Evolutionary conservation across 1,284 basidiomycete species (phyloP).

Genomic region (Boletellus deceptivus): DNA sequence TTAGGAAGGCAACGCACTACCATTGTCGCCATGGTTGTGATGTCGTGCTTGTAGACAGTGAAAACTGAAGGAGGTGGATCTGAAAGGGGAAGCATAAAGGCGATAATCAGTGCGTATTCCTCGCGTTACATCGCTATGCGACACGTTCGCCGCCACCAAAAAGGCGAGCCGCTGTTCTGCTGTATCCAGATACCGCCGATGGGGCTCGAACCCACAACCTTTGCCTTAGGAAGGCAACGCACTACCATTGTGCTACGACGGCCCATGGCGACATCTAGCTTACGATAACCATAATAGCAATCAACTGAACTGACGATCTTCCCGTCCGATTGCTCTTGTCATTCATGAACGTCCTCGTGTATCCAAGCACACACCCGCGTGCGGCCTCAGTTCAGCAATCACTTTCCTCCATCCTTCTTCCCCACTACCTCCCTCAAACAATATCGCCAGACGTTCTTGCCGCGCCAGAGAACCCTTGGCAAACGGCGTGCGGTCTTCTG

Average conservation of each 20-base stretch:
- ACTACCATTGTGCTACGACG: constrained; percentile 42
- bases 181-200: constrained; percentile 36
- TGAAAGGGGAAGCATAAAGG: too few species aligned
- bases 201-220: constrained; percentile 40
- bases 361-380: constrained; percentile 67
- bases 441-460: constrained; percentile 57
- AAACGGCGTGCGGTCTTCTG: constrained; percentile 69
- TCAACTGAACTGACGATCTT: neutral
- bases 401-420: constrained; percentile 60
- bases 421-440: constrained; percentile 77
- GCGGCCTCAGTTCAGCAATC: constrained; percentile 54
- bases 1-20: constrained; percentile 41
- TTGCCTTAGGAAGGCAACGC: constrained; percentile 41
- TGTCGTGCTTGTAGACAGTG: too few species aligned
- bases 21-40: too few species aligned
- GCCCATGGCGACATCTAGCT: constrained; percentile 11
- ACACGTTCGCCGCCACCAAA: too few species aligned
- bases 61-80: too few species aligned
- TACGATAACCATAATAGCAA: too few species aligned
- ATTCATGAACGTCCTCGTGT: constrained; percentile 83
- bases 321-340: neutral
- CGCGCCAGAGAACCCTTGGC: constrained; percentile 66
- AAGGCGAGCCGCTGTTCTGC: constrained; percentile 25
- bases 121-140: too few species aligned
- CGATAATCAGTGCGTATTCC: too few species aligned